Evolutionary conservation across 352 stramenopile genomes (phyloP), one percentile per base, ranked within the genome.

Genomic region (Globisporangium nagaii): DNA sequence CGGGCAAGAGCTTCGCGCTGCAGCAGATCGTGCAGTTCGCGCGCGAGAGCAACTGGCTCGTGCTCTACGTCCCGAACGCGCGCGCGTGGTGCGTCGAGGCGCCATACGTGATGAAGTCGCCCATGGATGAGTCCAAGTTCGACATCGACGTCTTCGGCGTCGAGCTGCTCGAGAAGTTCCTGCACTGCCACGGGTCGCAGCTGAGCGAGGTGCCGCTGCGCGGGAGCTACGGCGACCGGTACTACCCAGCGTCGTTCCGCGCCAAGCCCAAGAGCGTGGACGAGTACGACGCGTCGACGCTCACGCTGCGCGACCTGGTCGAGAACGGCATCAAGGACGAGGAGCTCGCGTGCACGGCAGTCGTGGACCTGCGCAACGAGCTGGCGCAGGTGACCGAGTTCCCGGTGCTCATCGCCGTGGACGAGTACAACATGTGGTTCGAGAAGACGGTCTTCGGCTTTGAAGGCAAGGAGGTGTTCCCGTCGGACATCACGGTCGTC

Each of bases 361-460:
- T 95, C 51, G 77, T 88, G 41, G 85, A 95, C 56, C 66, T 95
- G 43, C 85, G 84, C 41, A 63, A 68, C 15, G 85, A 95, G 62
- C 63, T 95, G 37, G 75, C 76, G 42, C 68, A 86, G 56, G 77
- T 85, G 31, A 92, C 79, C 28, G 84, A 95, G 63, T 90, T 89
- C 62, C 79, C 81, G 6, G 85, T 95, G 58, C 64, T 95, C 11
- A 86, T 95, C 52, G 85, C 85, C 12, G 74, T 95, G 15, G 85
- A 95, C 65, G 84, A 95, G 65, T 95, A 93, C 80, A 95, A 93
- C 70, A 80, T 66, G 60, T 91, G 80, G 79, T 93, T 93, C 54
- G 69, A 85, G 53, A 79, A 88, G 65, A 93, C 85, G 0, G 77
- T 93, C 19, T 94, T 95, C 48, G 83, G 81, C 42, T 95, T 91